Base-by-base conservation (phyloP, 345 rosid species). In the Aethionema arabicum region DNA sequence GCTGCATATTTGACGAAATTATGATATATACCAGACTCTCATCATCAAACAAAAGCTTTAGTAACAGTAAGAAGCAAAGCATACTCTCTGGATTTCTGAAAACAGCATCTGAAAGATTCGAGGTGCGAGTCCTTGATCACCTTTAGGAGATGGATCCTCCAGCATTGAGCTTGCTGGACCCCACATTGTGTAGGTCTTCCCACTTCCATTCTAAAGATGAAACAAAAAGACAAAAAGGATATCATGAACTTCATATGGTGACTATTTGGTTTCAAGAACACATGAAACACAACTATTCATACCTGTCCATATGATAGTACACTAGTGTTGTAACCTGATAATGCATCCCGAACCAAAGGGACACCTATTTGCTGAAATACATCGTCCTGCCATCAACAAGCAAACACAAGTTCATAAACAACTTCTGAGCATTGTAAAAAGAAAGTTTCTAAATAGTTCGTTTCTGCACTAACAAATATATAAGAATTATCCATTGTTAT, bases 131-230 rank as follows among this genome's bases (percentile, higher is more conserved):
- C 99, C 99, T 63, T 85, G 89, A 52, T 79, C 77, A 66, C 92
- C 82, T 40, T 65, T 74, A 9, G 99, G 86, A 47, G 87, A 83
- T 29, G 88, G 87, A 68, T 85, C 88, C 39, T 86, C 96, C 13
- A 93, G 78, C 90, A 93, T 90, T 29, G 99, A 88, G 57, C 99
- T 83, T 44, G 95, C 96, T 0, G 96, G 96, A 58, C 99, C 97
- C 96, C 97, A 93, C 87, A 90, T 78, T 0, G 99, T 93, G 72
- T 87, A 87, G 12, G 99, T 85, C 78, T 93, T 93, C 41, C 99
- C 97, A 52, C 99, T 90, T 79, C 95, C 99, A 31, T 88, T 87
- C 99, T 93, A 31, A 32, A 41, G 68, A 71, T 21, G 63, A 56
- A 44, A 37, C 66, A 69, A 31, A 14, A 51, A 45, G 12, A 43